Base-by-base conservation (phyloP, 208 protist species). In the Crithidia brevicula region DNA sequence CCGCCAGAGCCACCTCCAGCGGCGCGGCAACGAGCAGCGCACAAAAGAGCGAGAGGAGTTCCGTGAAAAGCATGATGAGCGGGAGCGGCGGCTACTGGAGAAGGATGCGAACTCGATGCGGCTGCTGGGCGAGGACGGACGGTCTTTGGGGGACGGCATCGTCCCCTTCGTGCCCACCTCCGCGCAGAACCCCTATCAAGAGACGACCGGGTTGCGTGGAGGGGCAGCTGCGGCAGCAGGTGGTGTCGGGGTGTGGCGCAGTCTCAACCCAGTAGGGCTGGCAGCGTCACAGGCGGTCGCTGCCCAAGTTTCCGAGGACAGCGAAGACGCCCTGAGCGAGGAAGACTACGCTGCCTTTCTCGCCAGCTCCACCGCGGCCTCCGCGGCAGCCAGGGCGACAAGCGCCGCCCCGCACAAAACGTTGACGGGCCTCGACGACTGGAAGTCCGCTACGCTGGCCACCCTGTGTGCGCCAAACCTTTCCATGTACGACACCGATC, bases 51-150 rank as follows among this genome's bases (percentile, higher is more conserved):
- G 78, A 27, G 57, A 82, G 53, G 27, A 33, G 20, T 45, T 81
- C 30, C 54, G 51, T 1, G 61, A 72, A 7, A 70, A 81, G 31
- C 81, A 86, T 49, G 73, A 72, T 3, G 74, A 67, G 10, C 71
- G 85, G 11, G 67, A 86, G 47, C 77, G 79, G 28, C 80, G 88
- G 18, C 82, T 92, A 11, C 67, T 79, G 53, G 49, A 72, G 47
- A 94, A 94, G 65, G 86, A 83, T 43, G 67, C 68, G 27, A 94
- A 92, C 56, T 86, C 88, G 7, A 62, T 81, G 58, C 60, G 67
- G 0, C 72, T 89, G 23, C 74, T 94, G 11, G 83, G 85, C 18
- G 33, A 65, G 27, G 80, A 85, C 42, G 76, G 79, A 20, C 59
- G 59, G 15, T 43, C 79, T 8, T 53, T 94, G 5, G 85, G 79